These are phyloP conservation scores for Postia placenta DNA, from an alignment of 768 basidiomycete species.

Conservation along the genomic window DNA sequence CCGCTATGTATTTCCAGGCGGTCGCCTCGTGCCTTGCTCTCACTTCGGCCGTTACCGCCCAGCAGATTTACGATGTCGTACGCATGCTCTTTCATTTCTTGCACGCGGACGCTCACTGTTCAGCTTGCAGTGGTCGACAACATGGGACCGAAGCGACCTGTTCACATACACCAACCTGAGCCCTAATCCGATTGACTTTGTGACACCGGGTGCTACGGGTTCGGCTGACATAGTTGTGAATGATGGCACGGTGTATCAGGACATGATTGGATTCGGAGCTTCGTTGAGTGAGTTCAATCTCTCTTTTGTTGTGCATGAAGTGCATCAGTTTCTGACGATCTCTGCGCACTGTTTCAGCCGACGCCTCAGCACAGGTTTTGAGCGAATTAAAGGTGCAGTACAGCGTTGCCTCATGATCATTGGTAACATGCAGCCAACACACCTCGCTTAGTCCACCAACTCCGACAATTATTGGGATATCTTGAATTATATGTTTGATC, in stretches of 20 bases:
- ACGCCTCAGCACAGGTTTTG: constrained; percentile 59
- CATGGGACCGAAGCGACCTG: constrained; percentile 35
- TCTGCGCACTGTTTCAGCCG: constrained; percentile 39
- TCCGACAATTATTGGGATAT: constrained; percentile 52
- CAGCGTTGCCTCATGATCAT: background rate
- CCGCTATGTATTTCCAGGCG: constrained; percentile 4
- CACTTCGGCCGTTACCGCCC: constrained; percentile 18
- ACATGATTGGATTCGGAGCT: constrained; percentile 63
- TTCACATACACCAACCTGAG: constrained; percentile 44
- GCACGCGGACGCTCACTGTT: background rate
- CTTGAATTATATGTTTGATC: constrained; percentile 52
- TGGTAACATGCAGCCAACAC: no score
- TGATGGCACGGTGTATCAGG: constrained; percentile 51
- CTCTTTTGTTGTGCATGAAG: background rate
- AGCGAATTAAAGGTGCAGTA: constrained; percentile 56
- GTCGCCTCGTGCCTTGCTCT: constrained; percentile 11
- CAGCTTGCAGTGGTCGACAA: constrained; percentile 25
- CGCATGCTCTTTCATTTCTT: constrained; percentile 1
- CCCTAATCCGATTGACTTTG: constrained; percentile 48
- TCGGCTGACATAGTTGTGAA: constrained; percentile 58
- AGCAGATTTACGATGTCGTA: constrained; percentile 30
- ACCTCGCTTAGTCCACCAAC: constrained; percentile 42
- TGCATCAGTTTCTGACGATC: background rate
- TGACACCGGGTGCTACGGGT: constrained; percentile 47
- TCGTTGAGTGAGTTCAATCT: constrained; percentile 44